Base-by-base conservation (phyloP, 495 filamentous ascomycete genomes). In the Penicillium cosmopolitanum region DNA sequence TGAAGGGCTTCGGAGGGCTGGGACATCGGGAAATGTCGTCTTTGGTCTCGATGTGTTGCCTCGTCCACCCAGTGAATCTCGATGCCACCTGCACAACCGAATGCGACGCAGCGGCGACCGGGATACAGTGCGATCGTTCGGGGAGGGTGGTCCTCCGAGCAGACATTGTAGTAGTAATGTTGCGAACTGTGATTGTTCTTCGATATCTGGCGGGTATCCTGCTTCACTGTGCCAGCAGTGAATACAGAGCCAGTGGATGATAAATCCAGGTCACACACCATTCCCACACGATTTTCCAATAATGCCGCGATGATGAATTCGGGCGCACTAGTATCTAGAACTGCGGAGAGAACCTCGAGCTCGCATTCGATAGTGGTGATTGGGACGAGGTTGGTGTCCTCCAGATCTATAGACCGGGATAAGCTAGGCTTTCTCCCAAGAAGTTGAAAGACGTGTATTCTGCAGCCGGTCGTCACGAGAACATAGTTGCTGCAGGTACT, bases 11-110 rank as follows among this genome's bases (percentile, higher is more conserved):
- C 89, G 0, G 83, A 84, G 2, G 89, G 84, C 38, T 86, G 80
- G 5, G 85, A 83, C 55, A 90, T 84, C 2, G 87, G 85, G 54
- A 92, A 89, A 77, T 89, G 61, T 79, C 80, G 69, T 75, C 86
- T 51, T 82, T 73, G 68, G 47, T 85, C 79, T 57, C 84, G 81
- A 1, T 83, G 80, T 4, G 80, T 87, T 28, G 80, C 62, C 42
- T 84, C 82, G 65, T 90, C 87, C 25, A 89, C 74, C 87, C 89
- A 92, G 61, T 89, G 87, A 9, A 92, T 70, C 61, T 92, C 87
- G 43, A 92, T 85, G 8, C 89, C 87, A 9, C 78, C 76, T 21
- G 79, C 77, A 51, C 84, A 90, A 16, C 89, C 89, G 74, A 91
- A 91, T 2, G 88, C 89, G 12, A 90, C 83, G 63, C 86, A 89